Evolutionary conservation across 2,329 filamentous ascomycete genomes (phyloP), one percentile per base, ranked within the genome.

Genomic region (Apiospora saccharicola): DNA sequence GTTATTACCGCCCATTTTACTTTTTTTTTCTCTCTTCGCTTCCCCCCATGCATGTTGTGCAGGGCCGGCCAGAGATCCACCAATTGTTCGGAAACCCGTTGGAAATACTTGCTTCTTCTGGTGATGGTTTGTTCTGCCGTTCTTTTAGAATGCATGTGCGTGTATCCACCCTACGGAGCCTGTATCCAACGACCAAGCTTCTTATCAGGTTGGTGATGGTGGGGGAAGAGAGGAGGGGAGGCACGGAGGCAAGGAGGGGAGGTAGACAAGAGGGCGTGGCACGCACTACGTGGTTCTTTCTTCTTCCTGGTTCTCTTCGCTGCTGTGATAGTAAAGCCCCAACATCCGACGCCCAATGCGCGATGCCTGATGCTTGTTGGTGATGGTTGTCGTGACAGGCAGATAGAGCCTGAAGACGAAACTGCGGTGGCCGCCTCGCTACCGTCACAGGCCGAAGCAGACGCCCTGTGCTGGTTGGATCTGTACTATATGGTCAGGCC

Each of bases 41-140:
- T 6, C 51, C 19, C 57, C 13, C n/a, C 30, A n/a, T 37, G 53
- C 57, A 41, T 64, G 53, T 19, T 37, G 34, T 64, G 57, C 57
- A 41, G 57, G 34, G 46, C 53, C 53, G 26, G 26, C 26, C 6
- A n/a, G n/a, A 41, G 34, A n/a, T 64, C 57, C 57, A 64, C 57
- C 57, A 64, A 64, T 64, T 41, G 57, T 64, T 64, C 57, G 57
- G 34, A 14, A 41, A 41, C 24, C 57, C 57, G 57, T 64, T 64
- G 57, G 22, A 34, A 22, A 64, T 41, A n/a, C 4, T 13, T 61
- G 53, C 57, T 41, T 37, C 30, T 41, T 41, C n/a, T 61, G 16
- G 26, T 61, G 30, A 16, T 57, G 51, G 53, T 64, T 64, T 64
- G 57, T 34, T 64, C 57, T 64, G 57, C 57, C 34, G 57, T 41